phyloP scores from a whole-genome alignment of 2,329 filamentous ascomycete species.

The Lecanicillium sp. region DNA sequence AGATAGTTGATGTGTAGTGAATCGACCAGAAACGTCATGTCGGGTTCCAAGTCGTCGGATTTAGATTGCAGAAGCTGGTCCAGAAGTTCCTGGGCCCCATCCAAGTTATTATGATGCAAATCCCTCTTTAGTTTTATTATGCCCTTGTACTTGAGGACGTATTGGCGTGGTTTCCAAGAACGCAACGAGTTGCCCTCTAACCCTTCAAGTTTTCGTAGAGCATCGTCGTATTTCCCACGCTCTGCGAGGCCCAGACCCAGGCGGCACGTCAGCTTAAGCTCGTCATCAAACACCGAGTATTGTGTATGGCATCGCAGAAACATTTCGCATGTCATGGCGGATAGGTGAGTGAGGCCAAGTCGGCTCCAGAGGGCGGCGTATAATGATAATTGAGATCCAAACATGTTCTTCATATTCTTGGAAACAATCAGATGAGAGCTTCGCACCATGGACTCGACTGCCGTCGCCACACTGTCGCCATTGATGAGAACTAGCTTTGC shows the following conservation, averaged over 20 bases:
- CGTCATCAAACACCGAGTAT: conserved; percentile 60
- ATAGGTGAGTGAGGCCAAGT: conserved; percentile 52
- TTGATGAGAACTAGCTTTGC: conserved; percentile 70
- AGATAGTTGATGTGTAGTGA: conserved; percentile 44
- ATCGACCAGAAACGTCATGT: conserved; percentile 42
- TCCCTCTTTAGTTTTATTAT: conserved; percentile 58
- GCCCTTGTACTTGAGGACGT: conserved; percentile 58
- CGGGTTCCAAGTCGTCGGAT: conserved; percentile 41
- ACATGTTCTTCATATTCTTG: conserved; percentile 62
- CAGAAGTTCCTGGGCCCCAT: conserved; percentile 42
- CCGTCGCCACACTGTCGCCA: conserved; percentile 54
- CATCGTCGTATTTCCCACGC: conserved; percentile 63
- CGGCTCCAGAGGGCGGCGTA: conserved; percentile 67
- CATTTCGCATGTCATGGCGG: conserved; percentile 57
- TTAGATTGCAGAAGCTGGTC: conserved; percentile 44
- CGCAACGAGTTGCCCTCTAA: conserved; percentile 54
- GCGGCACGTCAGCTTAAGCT: conserved; percentile 65
- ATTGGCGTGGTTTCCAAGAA: conserved; percentile 70
- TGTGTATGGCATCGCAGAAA: conserved; percentile 65
- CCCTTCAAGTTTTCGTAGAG: conserved; percentile 33
- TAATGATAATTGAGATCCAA: conserved; percentile 67
- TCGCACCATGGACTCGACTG: conserved; percentile 72
- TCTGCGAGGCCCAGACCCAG: conserved; percentile 53
- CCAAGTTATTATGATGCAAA: conserved; percentile 45
- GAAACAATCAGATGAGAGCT: conserved; percentile 76